phyloP scores from a whole-genome alignment of 176 grass and related monocot species.

The Triticum monococcum region DNA sequence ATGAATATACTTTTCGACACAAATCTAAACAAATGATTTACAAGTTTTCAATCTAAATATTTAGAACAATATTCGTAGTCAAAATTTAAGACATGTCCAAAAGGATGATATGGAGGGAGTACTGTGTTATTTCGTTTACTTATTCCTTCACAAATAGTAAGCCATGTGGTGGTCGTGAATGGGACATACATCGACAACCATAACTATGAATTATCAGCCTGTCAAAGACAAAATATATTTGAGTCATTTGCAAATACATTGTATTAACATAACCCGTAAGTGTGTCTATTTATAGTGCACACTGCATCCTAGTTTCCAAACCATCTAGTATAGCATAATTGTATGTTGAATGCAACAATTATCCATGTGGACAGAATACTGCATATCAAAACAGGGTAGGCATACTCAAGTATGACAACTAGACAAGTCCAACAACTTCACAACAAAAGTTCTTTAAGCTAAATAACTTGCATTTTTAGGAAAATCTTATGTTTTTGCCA shows the following conservation, averaged over 20 bases:
- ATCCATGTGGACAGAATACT: background rate
- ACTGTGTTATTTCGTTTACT: background rate
- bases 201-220: background rate
- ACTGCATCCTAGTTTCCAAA: background rate
- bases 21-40: background rate
- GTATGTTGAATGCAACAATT: slow-evolving; percentile 16
- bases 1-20: background rate
- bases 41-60: background rate
- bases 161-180: background rate
- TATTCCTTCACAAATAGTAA: slow-evolving; percentile 10
- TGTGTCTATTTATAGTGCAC: background rate
- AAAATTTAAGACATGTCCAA: background rate
- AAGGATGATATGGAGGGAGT: background rate
- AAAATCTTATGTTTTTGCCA: background rate
- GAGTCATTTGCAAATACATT: background rate
- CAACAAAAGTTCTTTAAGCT: background rate
- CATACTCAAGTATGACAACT: background rate
- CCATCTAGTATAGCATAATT: background rate
- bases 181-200: background rate
- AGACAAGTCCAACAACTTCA: background rate
- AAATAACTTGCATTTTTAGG: slow-evolving; percentile 16
- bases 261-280: background rate
- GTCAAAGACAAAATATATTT: background rate
- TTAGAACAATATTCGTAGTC: background rate
- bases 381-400: background rate